These are phyloP conservation scores for Fusarium domesticum DNA, from an alignment of 2,329 filamentous ascomycete genomes.

Conservation along the genomic window DNA sequence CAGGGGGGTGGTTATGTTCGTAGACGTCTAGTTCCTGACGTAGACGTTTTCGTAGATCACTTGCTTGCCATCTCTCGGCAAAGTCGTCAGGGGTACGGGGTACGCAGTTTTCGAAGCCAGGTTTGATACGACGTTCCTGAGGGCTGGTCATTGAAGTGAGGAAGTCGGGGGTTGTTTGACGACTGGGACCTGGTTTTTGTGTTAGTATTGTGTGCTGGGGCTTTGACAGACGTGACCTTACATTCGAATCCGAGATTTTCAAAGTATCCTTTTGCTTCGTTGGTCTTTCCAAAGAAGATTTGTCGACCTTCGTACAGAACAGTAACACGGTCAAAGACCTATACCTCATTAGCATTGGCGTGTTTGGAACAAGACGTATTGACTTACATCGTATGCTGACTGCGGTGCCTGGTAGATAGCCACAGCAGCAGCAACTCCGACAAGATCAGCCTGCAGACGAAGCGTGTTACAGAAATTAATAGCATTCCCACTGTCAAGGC, in stretches of 20 bases:
- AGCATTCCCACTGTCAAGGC: constrained; percentile 30
- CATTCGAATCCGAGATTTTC: constrained; percentile 37
- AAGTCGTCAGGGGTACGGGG: constrained; percentile 40
- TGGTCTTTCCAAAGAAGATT: constrained; percentile 61
- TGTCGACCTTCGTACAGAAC: constrained; percentile 66
- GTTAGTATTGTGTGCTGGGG: accelerated
- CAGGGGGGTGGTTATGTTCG: constrained; percentile 18
- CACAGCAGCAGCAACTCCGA: constrained; percentile 28
- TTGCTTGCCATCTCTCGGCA: constrained; percentile 33
- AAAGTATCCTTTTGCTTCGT: constrained; percentile 60
- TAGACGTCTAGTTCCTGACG: constrained; percentile 31
- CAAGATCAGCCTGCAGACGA: constrained; percentile 27
- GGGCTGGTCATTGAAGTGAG: constrained; percentile 43
- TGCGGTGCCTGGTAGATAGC: constrained; percentile 61
- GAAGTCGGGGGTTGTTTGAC: constrained; percentile 29
- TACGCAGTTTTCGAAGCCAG: constrained; percentile 33
- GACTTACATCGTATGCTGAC: constrained; percentile 48
- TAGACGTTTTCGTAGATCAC: constrained; percentile 27
- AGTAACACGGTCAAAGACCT: constrained; percentile 64
- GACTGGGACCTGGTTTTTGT: constrained; percentile 18
- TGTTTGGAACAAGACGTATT: background rate
- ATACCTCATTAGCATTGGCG: constrained; percentile 40
- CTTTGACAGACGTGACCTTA: constrained; percentile 2
- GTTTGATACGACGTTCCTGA: constrained; percentile 33
- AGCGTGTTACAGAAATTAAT: constrained; percentile 29